A percentile compares a stretch with the other conserved stretches of the same genome.
Evolutionary conservation across 805 yeast genomes (phyloP).

Genomic region (Candida oleophila): DNA sequence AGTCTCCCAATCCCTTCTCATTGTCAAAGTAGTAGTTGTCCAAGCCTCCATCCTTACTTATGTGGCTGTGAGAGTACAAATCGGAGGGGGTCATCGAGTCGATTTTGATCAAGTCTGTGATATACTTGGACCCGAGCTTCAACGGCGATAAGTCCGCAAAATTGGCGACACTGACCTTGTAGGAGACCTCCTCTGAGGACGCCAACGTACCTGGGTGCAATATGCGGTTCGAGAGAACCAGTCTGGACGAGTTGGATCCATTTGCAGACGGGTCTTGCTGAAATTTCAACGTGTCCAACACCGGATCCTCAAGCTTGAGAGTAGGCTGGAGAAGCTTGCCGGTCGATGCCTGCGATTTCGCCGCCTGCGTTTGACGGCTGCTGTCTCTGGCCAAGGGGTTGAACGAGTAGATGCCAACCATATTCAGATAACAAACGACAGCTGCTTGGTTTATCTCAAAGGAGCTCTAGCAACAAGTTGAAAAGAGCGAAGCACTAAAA

Average conservation of each 20-base stretch:
- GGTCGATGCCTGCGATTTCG: background rate
- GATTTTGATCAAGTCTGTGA: constrained; percentile 54
- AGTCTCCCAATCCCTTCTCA: constrained; percentile 45
- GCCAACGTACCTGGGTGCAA: constrained; percentile 34
- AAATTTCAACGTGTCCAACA: constrained; percentile 27
- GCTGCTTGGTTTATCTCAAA: too few species aligned
- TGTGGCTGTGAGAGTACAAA: constrained; percentile 55
- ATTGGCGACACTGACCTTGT: constrained; percentile 47
- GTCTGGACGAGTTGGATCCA: constrained; percentile 19
- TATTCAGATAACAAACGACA: background rate
- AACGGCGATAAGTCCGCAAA: constrained; percentile 51
- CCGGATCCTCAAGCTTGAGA: constrained; percentile 24
- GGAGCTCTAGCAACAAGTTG: too few species aligned
- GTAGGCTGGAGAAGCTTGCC: constrained; percentile 32
- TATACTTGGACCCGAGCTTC: constrained; percentile 62
- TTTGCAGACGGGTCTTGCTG: constrained; percentile 21
- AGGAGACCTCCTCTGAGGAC: constrained; percentile 39
- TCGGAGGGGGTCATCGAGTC: constrained; percentile 59
- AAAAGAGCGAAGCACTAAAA: background rate
- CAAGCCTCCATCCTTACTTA: constrained; percentile 45
- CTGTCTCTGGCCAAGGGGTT: background rate
- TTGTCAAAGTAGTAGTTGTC: constrained; percentile 64
- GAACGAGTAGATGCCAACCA: background rate
- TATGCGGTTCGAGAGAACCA: constrained; percentile 27
- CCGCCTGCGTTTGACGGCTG: background rate